Evolutionary conservation across 2,329 filamentous ascomycete genomes (phyloP), one percentile per base, ranked within the genome.

Genomic region (Alternaria arborescens): DNA sequence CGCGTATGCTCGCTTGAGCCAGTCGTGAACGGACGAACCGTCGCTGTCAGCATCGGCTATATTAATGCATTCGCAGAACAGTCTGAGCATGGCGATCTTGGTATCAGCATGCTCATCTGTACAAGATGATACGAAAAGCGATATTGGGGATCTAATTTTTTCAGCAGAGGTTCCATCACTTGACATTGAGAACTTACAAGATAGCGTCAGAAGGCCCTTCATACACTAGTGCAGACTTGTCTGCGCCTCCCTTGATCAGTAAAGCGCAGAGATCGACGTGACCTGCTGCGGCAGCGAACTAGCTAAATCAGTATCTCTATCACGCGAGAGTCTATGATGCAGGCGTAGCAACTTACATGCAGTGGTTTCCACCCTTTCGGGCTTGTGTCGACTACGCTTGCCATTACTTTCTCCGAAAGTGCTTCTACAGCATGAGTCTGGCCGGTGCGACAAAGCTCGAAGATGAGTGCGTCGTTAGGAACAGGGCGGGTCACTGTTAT

Each of bases 1-100:
- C 4, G 64, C 64, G 38, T 62, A 67, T 2, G 61, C 52, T 36
- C 42, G 62, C 52, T 67, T 67, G 11, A 67, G 28, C 64, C 62
- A 65, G 20, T 67, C 59, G 26, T 67, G 64, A 7, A 67, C 62
- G 3, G 26, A 11, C 64, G 62, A 67, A 11, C 64, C 62, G 7
- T 67, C 64, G 1, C 59, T 58, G 5, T 61, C 51, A 10, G 62
- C 8, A 11, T 54, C 48, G 3, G 62, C 32, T 8, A 67, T 16
- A 24, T 67, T 62, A 18, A 67, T 67, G 24, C 64, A 67, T 28
- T 67, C 64, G 14, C 32, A 61, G 22, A 65, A 67, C 18, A 67
- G 26, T 24, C 59, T 53, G 12, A 67, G 61, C 64, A 67, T 67
- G 7, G 54, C 50, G 12, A 67, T 65, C 47, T 65, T 67, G 3